Evolutionary conservation across 495 filamentous ascomycete genomes (phyloP).

Genomic region (Daldinia concentrica): DNA sequence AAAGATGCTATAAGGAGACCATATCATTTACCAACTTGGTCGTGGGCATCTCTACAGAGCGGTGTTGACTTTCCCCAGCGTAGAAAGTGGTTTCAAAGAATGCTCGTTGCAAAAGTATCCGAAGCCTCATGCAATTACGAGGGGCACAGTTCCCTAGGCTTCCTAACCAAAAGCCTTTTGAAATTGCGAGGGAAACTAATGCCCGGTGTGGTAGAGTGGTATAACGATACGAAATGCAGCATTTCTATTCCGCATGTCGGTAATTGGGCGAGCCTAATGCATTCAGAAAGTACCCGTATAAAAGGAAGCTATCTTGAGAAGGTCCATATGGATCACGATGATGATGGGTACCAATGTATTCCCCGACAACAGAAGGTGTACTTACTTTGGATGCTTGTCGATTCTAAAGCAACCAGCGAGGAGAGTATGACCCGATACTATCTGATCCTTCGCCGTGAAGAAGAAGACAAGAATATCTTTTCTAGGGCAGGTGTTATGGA

Average conservation of each 20-base stretch:
- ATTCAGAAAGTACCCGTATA: neutral
- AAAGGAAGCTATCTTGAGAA: neutral
- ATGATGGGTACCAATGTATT: neutral
- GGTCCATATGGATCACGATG: slow-evolving; percentile 1
- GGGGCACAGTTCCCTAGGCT: neutral
- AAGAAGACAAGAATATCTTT: neutral
- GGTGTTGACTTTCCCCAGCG: neutral
- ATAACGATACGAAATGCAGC: neutral
- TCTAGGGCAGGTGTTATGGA: neutral
- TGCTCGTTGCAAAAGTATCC: neutral
- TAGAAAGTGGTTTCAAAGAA: neutral
- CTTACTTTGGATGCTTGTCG: slow-evolving; percentile 3
- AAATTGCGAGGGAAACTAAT: slow-evolving; percentile 1
- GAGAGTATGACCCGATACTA: neutral
- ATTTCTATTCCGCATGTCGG: neutral
- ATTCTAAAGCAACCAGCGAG: neutral
- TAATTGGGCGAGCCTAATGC: neutral
- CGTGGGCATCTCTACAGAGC: slow-evolving; percentile 16
- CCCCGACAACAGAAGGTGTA: slow-evolving; percentile 2
- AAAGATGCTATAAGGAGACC: neutral
- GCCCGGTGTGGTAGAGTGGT: slow-evolving; percentile 1
- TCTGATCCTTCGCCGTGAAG: slow-evolving; percentile 10
- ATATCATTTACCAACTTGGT: slow-evolving; percentile 7
- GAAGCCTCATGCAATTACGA: neutral
- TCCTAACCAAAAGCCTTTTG: neutral